phyloP scores from a whole-genome alignment of 2,329 filamentous ascomycete species.

The Aspergillus versicolor region DNA sequence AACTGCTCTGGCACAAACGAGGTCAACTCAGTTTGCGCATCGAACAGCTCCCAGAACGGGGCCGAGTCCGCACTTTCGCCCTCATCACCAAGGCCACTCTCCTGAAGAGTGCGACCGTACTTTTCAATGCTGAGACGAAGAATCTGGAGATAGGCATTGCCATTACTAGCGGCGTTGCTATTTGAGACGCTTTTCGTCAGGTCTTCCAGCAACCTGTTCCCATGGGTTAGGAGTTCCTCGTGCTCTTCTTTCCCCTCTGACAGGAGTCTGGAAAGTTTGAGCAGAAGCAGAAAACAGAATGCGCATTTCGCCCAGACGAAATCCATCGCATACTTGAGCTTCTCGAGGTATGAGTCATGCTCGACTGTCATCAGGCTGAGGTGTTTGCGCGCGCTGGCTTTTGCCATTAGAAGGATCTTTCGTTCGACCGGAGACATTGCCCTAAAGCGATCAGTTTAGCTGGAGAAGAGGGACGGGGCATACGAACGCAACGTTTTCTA shows the following conservation, averaged over 20 bases:
- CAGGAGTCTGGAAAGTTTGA: slow-evolving; percentile 53
- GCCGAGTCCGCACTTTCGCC: slow-evolving; percentile 14
- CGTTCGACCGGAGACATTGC: slow-evolving; percentile 52
- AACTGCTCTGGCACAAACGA: slow-evolving; percentile 57
- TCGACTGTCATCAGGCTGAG: slow-evolving; percentile 50
- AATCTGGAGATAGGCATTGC: slow-evolving; percentile 52
- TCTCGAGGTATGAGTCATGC: slow-evolving; percentile 49
- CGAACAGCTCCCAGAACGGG: slow-evolving; percentile 36
- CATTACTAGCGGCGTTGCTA: slow-evolving; percentile 38
- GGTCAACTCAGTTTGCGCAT: slow-evolving; percentile 50
- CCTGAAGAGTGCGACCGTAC: slow-evolving; percentile 47
- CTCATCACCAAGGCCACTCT: slow-evolving; percentile 24
- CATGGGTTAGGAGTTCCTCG: slow-evolving; percentile 44
- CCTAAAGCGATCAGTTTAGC: slow-evolving; percentile 12
- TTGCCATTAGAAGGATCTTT: slow-evolving; percentile 51
- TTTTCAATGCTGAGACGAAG: slow-evolving; percentile 52
- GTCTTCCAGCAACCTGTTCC: slow-evolving; percentile 45
- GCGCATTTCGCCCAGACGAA: slow-evolving; percentile 61
- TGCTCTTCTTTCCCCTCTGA: slow-evolving; percentile 43
- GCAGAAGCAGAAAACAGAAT: slow-evolving; percentile 56
- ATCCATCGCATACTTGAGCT: slow-evolving; percentile 56
- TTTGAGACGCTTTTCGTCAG: slow-evolving; percentile 35
- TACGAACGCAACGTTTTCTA: slow-evolving; percentile 48
- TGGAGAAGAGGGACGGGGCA: neutral
- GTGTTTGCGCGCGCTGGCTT: slow-evolving; percentile 52